Evolutionary conservation across 2,329 filamentous ascomycete species (phyloP).

Genomic region (Fusarium irregulare): DNA sequence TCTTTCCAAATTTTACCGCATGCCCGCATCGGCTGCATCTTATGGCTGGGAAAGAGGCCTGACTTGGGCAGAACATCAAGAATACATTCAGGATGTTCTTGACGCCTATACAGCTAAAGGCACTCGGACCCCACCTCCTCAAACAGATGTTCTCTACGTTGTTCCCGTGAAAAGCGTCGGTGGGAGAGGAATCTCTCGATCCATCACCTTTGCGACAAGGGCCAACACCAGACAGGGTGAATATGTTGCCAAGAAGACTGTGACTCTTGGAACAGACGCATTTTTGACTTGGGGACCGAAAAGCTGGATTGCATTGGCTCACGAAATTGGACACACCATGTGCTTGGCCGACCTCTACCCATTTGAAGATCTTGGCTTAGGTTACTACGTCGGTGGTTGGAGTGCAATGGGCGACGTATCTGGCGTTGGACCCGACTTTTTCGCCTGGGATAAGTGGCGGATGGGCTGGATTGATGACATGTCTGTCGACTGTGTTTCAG

Average conservation of each 20-base stretch:
- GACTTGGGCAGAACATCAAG: constrained; percentile 13
- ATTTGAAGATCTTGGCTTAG: constrained; percentile 33
- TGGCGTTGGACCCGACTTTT: constrained; percentile 51
- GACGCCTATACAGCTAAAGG: constrained; percentile 27
- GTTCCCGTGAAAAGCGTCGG: constrained; percentile 23
- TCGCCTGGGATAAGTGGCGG: constrained; percentile 55
- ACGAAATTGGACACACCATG: constrained; percentile 54
- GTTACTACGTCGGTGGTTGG: constrained; percentile 52
- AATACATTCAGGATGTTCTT: constrained; percentile 35
- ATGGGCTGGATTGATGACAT: constrained; percentile 52
- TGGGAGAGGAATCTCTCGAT: constrained; percentile 7
- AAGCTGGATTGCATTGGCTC: constrained; percentile 46
- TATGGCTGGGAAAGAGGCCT: constrained; percentile 38
- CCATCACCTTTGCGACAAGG: constrained; percentile 3
- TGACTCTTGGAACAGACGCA: constrained; percentile 49
- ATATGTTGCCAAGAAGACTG: constrained; percentile 40
- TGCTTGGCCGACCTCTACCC: constrained; percentile 54
- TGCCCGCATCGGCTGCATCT: constrained; percentile 44
- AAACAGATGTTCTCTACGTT: constrained; percentile 35
- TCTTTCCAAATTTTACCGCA: constrained; percentile 42
- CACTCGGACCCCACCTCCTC: constrained; percentile 4
- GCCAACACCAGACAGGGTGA: not conserved
- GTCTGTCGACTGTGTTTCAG: constrained; percentile 50
- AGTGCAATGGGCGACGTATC: constrained; percentile 52
- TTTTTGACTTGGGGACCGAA: constrained; percentile 49